Percentiles rank a stretch among this genome's conserved stretches.
phyloP scores from a whole-genome alignment of 257 asterid genomes.

The Galeopsis tetrahit region DNA sequence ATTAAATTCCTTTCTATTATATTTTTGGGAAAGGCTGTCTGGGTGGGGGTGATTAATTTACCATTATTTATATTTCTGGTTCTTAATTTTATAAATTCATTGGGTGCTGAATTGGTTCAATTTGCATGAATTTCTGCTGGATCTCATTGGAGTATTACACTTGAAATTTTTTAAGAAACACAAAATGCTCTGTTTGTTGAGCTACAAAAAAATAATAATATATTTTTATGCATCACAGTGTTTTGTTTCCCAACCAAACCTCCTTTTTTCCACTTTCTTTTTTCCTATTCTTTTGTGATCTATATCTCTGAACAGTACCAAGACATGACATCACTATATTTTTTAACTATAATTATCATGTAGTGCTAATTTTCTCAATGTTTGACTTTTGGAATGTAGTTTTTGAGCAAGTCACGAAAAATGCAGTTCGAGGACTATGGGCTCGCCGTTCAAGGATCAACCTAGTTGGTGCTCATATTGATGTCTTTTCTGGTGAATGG shows the following conservation, averaged over 20 bases:
- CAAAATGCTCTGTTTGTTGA: neutral
- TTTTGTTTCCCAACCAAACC: neutral
- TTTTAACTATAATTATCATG: too few relatives aligned
- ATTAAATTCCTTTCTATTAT: neutral
- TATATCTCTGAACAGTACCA: slow-evolving; percentile 10
- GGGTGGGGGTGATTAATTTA: neutral
- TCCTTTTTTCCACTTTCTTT: neutral
- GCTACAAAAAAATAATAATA: neutral
- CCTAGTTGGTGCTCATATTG: slow-evolving; percentile 98
- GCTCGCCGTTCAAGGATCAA: slow-evolving; percentile 97
- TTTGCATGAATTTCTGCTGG: neutral
- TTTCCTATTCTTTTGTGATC: neutral
- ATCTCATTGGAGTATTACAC: neutral
- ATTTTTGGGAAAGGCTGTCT: neutral
- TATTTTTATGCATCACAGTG: neutral
- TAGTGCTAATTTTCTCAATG: slow-evolving; percentile 25
- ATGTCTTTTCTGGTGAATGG: slow-evolving; percentile 99
- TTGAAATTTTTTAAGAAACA: neutral
- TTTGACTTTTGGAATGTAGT: slow-evolving; percentile 55
- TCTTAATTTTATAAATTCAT: neutral
- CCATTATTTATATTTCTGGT: neutral
- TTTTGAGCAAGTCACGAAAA: slow-evolving; percentile 93
- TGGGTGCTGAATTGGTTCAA: neutral
- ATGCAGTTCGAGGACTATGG: slow-evolving; percentile 97
- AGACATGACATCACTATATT: neutral